Conservation (phyloP, 2,329 filamentous ascomycete genomes). For the Epicoccum sorghinum region DNA sequence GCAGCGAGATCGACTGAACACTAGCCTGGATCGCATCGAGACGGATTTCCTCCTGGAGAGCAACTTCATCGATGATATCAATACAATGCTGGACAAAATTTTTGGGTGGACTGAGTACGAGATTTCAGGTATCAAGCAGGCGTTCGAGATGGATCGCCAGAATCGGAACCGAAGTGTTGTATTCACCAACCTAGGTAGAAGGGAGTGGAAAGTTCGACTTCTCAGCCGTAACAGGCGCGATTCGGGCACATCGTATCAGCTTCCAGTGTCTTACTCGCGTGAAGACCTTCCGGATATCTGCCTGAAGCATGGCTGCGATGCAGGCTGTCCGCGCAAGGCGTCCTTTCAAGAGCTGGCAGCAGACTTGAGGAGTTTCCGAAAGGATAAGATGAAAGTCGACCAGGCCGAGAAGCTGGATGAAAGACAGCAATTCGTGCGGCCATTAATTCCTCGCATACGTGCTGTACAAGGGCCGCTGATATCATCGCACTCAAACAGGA, state of each 20-base stretch:
- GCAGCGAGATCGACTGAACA: neutral
- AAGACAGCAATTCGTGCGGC: too few relatives aligned
- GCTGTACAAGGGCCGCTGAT: neutral
- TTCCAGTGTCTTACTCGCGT: neutral
- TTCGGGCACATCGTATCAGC: neutral
- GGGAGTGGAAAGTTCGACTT: constrained; percentile 4
- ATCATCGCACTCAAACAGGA: neutral
- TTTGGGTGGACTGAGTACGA: constrained; percentile 1
- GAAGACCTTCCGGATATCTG: neutral
- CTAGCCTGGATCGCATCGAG: constrained; percentile 9
- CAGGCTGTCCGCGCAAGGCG: constrained; percentile 1
- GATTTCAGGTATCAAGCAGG: constrained; percentile 1
- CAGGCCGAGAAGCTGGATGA: too few relatives aligned
- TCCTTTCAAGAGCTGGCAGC: neutral
- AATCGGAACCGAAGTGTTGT: constrained; percentile 1
- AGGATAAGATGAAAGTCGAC: neutral
- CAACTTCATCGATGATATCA: constrained; percentile 17
- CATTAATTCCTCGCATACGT: too few relatives aligned
- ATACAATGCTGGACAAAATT: constrained; percentile 18
- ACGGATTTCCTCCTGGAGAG: constrained; percentile 8
- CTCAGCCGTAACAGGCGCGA: neutral
- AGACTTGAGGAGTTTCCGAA: neutral
- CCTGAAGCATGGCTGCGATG: neutral
- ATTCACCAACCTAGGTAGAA: neutral
- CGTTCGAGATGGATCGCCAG: constrained; percentile 5